Evolutionary conservation across 177 flowering plant genomes (phyloP).

Genomic region (Telopea speciosissima): DNA sequence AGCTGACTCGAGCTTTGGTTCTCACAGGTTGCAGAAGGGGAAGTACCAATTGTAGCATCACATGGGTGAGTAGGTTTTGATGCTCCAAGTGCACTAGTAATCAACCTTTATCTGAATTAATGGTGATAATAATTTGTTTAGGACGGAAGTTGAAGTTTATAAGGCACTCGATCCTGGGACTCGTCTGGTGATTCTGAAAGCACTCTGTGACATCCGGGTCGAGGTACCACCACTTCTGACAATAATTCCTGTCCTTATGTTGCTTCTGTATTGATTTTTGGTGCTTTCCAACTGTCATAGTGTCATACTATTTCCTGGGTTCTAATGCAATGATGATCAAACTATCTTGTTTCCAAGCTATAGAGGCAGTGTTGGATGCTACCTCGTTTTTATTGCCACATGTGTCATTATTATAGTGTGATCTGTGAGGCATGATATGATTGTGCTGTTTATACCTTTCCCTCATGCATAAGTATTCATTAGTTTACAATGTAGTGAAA

Average conservation of each 20-base stretch:
- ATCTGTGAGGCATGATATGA: neutral
- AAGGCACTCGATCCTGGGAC: conserved; percentile 79
- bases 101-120: conserved; percentile 6
- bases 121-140: conserved; percentile 24
- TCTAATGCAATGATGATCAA: neutral
- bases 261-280: too few relatives aligned
- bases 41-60: conserved; percentile 86
- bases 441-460: neutral
- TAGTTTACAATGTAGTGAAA: too few relatives aligned
- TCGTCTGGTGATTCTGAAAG: conserved; percentile 87
- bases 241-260: neutral
- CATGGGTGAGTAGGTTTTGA: conserved; percentile 71
- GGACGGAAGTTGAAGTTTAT: conserved; percentile 73
- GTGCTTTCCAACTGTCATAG: neutral
- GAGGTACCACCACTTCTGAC: conserved; percentile 53
- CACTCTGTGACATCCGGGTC: conserved; percentile 93
- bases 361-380: neutral
- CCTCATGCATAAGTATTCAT: neutral
- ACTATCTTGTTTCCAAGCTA: neutral
- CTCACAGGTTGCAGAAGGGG: conserved; percentile 93
- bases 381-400: neutral
- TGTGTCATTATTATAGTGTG: neutral
- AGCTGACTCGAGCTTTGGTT: conserved; percentile 9
- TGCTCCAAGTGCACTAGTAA: conserved; percentile 1
- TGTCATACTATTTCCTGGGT: neutral